phyloP scores from a whole-genome alignment of 2,329 filamentous ascomycete genomes.

The Epichloe scottii region DNA sequence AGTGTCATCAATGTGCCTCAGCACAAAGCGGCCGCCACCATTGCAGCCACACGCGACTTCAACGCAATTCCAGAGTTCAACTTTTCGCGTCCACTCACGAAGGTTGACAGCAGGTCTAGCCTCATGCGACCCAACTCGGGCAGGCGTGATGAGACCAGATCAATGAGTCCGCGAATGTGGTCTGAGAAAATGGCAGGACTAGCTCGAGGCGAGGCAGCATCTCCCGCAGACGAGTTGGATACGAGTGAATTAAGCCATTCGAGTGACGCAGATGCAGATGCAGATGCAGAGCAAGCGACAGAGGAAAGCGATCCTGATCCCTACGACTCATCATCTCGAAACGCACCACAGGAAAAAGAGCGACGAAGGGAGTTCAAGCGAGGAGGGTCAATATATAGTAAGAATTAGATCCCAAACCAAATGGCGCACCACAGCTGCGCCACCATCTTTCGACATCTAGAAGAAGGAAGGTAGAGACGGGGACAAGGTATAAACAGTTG shows the following conservation, averaged over 20 bases:
- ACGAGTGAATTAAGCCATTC: constrained; percentile 21
- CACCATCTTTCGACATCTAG: neutral
- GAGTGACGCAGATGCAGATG: constrained; percentile 19
- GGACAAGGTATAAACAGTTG: neutral
- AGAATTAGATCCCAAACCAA: neutral
- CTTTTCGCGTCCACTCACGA: constrained; percentile 16
- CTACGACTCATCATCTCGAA: constrained; percentile 10
- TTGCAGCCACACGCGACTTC: constrained; percentile 7
- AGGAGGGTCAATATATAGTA: neutral
- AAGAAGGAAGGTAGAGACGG: neutral
- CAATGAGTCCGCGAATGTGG: neutral
- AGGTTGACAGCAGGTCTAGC: neutral
- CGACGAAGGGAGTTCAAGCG: neutral
- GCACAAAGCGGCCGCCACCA: constrained; percentile 7
- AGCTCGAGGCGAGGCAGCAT: constrained; percentile 8
- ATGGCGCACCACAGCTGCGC: no score
- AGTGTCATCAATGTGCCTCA: constrained; percentile 23
- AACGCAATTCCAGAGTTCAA: constrained; percentile 17
- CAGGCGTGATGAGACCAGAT: neutral
- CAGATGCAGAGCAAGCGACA: constrained; percentile 17
- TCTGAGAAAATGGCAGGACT: constrained; percentile 5
- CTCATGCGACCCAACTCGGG: neutral
- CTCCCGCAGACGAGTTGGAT: constrained; percentile 18
- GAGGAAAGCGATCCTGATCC: constrained; percentile 22
- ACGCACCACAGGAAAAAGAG: neutral